Evolutionary conservation across 805 yeast genomes (phyloP).

Genomic region (Cyberlindnera mississippiensis): DNA sequence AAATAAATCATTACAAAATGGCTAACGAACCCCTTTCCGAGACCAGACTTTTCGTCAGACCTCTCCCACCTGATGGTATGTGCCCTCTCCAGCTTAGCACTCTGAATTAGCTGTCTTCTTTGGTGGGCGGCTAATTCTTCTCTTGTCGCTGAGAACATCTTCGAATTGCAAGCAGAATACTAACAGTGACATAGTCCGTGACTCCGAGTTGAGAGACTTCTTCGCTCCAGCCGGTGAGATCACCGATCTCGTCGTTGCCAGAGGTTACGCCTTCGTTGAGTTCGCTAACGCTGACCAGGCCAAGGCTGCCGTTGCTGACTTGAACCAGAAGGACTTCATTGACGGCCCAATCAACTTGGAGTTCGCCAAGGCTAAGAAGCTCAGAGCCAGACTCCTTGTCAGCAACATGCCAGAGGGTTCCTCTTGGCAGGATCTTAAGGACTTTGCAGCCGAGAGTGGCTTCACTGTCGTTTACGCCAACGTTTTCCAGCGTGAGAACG

Average conservation of each 20-base stretch:
- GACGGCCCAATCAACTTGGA: slow-evolving; percentile 44
- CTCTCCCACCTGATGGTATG: slow-evolving; percentile 50
- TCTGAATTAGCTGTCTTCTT: neutral
- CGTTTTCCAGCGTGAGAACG: slow-evolving; percentile 42
- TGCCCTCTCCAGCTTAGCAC: neutral
- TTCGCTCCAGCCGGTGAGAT: slow-evolving; percentile 65
- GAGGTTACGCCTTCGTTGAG: slow-evolving; percentile 89
- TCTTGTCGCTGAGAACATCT: neutral
- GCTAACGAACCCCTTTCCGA: slow-evolving; percentile 32
- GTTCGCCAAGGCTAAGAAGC: slow-evolving; percentile 44
- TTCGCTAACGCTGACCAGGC: slow-evolving; percentile 73
- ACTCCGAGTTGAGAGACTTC: slow-evolving; percentile 64
- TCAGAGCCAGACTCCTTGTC: slow-evolving; percentile 69
- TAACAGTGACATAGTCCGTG: slow-evolving; percentile 30
- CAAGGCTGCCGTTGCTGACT: slow-evolving; percentile 66
- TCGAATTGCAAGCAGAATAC: slow-evolving; percentile 1
- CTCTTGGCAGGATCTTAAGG: slow-evolving; percentile 88
- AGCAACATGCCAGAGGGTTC: slow-evolving; percentile 69
- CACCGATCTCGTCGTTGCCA: slow-evolving; percentile 63
- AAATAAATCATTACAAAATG: neutral
- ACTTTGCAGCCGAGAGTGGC: slow-evolving; percentile 77
- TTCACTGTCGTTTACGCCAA: slow-evolving; percentile 58
- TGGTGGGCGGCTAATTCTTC: neutral
- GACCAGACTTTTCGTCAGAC: slow-evolving; percentile 56
- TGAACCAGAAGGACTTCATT: slow-evolving; percentile 67